These are phyloP conservation scores for Geum urbanum DNA, from an alignment of 306 rosid species.

Conservation along the genomic window DNA sequence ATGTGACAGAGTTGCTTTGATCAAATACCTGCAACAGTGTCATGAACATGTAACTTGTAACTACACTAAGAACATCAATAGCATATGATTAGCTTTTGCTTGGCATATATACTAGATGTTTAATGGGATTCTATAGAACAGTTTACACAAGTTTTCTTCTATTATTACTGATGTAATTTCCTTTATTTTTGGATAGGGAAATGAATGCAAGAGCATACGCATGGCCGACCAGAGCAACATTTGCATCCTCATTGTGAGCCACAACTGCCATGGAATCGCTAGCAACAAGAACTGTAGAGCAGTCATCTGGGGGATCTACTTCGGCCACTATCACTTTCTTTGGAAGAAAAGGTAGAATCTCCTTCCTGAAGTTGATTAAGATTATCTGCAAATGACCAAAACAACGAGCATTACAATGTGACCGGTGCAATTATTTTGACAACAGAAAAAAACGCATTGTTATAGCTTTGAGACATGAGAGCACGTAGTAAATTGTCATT, in stretches of 20 bases:
- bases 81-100: neutral
- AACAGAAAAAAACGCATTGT: slow-evolving; percentile 13
- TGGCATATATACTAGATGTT: neutral
- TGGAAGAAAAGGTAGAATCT: slow-evolving; percentile 70
- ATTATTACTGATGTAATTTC: neutral
- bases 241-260: slow-evolving; percentile 91
- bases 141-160: neutral
- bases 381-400: slow-evolving; percentile 46
- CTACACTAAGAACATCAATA: neutral
- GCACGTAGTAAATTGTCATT: slow-evolving; percentile 26
- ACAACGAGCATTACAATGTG: slow-evolving; percentile 2
- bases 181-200: neutral
- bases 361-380: slow-evolving; percentile 75
- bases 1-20: slow-evolving; percentile 53
- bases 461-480: slow-evolving; percentile 41
- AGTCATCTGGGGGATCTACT: slow-evolving; percentile 49
- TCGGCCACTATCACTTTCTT: slow-evolving; percentile 22
- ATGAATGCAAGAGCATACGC: slow-evolving; percentile 37
- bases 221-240: slow-evolving; percentile 68
- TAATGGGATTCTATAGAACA: neutral
- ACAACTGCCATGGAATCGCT: slow-evolving; percentile 64
- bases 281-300: slow-evolving; percentile 73
- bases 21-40: slow-evolving; percentile 53
- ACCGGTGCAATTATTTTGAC: neutral
- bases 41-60: neutral